phyloP scores from a whole-genome alignment of 768 basidiomycete genomes.

The Pisolithus marmoratus region DNA sequence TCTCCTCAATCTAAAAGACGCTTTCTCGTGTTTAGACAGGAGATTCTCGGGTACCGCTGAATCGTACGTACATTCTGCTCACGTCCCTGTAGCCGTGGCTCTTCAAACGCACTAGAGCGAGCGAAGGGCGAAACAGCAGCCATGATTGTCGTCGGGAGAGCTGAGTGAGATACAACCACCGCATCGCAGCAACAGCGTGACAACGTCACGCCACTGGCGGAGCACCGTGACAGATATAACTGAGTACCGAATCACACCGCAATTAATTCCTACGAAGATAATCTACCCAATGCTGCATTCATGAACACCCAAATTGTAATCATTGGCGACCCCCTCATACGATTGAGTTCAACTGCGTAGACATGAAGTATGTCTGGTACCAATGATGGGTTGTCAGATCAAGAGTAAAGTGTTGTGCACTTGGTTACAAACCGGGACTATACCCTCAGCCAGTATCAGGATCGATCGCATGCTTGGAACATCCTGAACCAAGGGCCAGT shows the following conservation, averaged over 20 bases:
- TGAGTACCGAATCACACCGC: too few relatives aligned
- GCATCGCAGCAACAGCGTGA: slow-evolving; percentile 18
- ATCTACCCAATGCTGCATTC: too few relatives aligned
- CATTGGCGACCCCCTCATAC: too few relatives aligned
- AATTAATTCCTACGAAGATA: too few relatives aligned
- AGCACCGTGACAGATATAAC: too few relatives aligned
- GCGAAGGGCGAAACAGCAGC: slow-evolving; percentile 52
- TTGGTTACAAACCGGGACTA: slow-evolving; percentile 9
- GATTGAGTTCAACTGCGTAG: too few relatives aligned
- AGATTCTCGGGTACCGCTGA: slow-evolving; percentile 3
- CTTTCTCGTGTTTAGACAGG: slow-evolving; percentile 31
- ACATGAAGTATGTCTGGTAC: background rate
- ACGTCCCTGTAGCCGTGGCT: slow-evolving; percentile 41
- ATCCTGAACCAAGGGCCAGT: slow-evolving; percentile 92
- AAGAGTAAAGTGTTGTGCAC: too few relatives aligned
- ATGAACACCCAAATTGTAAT: background rate
- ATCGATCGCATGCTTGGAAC: slow-evolving; percentile 88
- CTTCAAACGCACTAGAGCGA: slow-evolving; percentile 53
- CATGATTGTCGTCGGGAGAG: slow-evolving; percentile 23
- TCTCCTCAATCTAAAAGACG: slow-evolving; percentile 79
- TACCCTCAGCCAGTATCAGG: slow-evolving; percentile 39
- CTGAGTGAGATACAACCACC: background rate
- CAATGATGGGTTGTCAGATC: background rate
- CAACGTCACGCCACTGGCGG: background rate
- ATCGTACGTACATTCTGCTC: slow-evolving; percentile 49